Evolutionary conservation across 345 rosid genomes (phyloP).

Genomic region (Theobroma cacao): DNA sequence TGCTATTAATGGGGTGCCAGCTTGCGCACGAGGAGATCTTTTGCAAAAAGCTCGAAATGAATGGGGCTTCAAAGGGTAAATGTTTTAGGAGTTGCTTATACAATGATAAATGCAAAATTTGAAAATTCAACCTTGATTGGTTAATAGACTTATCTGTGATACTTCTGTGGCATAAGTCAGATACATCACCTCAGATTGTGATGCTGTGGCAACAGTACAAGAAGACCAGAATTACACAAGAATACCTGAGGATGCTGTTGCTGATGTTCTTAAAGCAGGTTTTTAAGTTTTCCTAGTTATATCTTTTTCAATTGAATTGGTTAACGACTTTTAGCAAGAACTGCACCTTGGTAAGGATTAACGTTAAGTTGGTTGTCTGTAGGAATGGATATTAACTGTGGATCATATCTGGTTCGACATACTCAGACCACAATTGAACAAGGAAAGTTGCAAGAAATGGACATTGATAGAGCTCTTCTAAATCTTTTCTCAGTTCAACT

Average conservation of each 20-base stretch:
- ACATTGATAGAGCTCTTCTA: slow-evolving; percentile 70
- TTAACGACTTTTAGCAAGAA: not conserved
- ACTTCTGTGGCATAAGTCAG: slow-evolving; percentile 33
- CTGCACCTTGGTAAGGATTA: slow-evolving; percentile 6
- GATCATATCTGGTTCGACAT: slow-evolving; percentile 57
- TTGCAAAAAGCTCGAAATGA: slow-evolving; percentile 66
- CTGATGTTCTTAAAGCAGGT: slow-evolving; percentile 87
- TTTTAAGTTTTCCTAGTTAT: slow-evolving; percentile 32
- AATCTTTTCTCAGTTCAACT: slow-evolving; percentile 79
- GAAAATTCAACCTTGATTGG: slow-evolving; percentile 1
- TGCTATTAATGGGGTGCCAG: slow-evolving; percentile 85
- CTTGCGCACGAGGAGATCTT: slow-evolving; percentile 67
- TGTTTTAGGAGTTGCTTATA: not conserved
- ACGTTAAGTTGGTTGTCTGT: slow-evolving; percentile 15
- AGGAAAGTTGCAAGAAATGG: slow-evolving; percentile 64
- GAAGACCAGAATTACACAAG: slow-evolving; percentile 72
- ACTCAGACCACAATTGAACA: slow-evolving; percentile 49
- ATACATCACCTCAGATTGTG: slow-evolving; percentile 93
- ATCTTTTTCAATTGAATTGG: not conserved
- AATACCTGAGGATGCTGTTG: slow-evolving; percentile 70
- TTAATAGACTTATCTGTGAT: not conserved
- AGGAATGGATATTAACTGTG: slow-evolving; percentile 89
- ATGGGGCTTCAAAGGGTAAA: slow-evolving; percentile 88
- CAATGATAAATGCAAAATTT: not conserved
- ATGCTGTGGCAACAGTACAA: slow-evolving; percentile 84